These are phyloP conservation scores for Pseudozyma sp. DNA, from an alignment of 1,284 basidiomycete genomes.

Conservation along the genomic window DNA sequence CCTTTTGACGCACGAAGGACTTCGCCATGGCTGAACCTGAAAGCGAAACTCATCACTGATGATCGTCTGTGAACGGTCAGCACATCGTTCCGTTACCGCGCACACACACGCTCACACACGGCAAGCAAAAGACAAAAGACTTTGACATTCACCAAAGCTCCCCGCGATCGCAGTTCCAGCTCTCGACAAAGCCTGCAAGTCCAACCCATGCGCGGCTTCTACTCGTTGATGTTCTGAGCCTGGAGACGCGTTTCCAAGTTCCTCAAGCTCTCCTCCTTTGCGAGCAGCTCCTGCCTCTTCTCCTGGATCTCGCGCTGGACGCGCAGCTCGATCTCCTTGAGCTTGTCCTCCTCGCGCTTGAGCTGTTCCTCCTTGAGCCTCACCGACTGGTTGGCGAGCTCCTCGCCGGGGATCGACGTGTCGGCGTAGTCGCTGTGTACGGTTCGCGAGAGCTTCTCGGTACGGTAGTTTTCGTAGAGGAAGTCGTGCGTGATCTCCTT, in stretches of 20 bases:
- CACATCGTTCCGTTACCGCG: no score
- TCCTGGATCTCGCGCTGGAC: slow-evolving; percentile 99
- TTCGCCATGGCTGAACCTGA: no score
- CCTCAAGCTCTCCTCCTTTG: slow-evolving; percentile 73
- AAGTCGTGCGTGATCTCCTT: slow-evolving; percentile 92
- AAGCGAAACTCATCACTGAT: no score
- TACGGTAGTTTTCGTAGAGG: slow-evolving; percentile 90
- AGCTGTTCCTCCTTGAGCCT: slow-evolving; percentile 99
- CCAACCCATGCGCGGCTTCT: slow-evolving; percentile 1
- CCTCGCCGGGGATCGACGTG: slow-evolving; percentile 75
- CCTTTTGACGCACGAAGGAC: no score
- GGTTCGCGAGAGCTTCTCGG: slow-evolving; percentile 94
- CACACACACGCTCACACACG: no score
- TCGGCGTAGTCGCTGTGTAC: slow-evolving; percentile 79
- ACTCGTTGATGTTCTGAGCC: slow-evolving; percentile 70
- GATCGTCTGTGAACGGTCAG: no score
- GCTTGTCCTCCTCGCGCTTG: slow-evolving; percentile 81
- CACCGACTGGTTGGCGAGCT: slow-evolving; percentile 94
- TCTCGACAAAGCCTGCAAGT: no score
- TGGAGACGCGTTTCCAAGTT: slow-evolving; percentile 90
- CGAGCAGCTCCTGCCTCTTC: slow-evolving; percentile 90
- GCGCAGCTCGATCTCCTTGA: slow-evolving; percentile 97
- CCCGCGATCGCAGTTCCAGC: no score
- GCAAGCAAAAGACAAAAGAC: neutral
- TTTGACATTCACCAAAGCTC: neutral